phyloP scores from a whole-genome alignment of 1,284 basidiomycete genomes.

The Pseudozyma hubeiensis region DNA sequence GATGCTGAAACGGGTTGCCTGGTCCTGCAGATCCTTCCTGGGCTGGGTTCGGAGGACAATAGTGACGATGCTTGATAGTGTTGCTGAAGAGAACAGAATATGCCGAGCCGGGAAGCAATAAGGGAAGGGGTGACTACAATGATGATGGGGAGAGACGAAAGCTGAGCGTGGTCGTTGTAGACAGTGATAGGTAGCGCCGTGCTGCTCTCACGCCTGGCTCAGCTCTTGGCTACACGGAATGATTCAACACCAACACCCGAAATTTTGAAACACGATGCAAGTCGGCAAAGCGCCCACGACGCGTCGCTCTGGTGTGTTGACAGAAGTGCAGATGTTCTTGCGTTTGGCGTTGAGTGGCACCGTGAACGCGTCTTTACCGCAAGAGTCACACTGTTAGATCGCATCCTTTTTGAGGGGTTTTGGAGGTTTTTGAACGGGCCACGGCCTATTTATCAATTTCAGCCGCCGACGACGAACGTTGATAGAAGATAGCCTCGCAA shows the following conservation, averaged over 20 bases:
- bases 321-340: neutral
- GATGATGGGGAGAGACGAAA: neutral
- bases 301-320: conserved; percentile 3
- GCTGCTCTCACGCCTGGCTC: neutral
- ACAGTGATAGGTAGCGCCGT: neutral
- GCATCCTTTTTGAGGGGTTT: too few species aligned
- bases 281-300: conserved; percentile 6
- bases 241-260: neutral
- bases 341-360: conserved; percentile 7
- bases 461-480: too few species aligned
- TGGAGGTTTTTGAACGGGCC: too few species aligned
- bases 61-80: conserved; percentile 5
- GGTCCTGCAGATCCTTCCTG: neutral
- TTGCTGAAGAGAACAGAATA: neutral
- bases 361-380: conserved; percentile 4
- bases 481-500: too few species aligned
- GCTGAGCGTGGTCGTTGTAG: neutral
- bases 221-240: neutral
- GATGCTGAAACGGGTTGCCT: neutral
- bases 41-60: neutral
- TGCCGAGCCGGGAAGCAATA: conserved; percentile 1
- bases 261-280: conserved; percentile 5
- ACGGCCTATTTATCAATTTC: too few species aligned
- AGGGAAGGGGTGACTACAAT: neutral
- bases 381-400: neutral